Evolutionary conservation across 257 asterid genomes (phyloP), one percentile per base, ranked within the genome.

Genomic region (Solanum chiquidenum): DNA sequence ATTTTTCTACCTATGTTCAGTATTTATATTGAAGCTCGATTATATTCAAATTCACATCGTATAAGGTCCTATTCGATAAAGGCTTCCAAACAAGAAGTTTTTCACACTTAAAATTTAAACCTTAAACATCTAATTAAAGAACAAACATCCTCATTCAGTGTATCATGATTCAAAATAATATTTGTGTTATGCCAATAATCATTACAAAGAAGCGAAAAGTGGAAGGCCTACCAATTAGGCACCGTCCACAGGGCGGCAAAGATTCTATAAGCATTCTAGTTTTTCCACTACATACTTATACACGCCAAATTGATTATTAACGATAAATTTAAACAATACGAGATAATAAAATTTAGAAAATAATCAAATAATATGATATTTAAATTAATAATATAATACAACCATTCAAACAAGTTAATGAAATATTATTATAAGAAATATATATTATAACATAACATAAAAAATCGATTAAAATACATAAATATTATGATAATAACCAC

Each of bases 191-290:
- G 60, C 12, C n/a, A 76, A 76, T 76, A 40, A 40, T 76, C 25
- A 77, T 42, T 27, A 20, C 44, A 82, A 49, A 82, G 85, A 46
- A 3, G 85, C 13, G 66, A 80, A 25, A 27, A 42, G 40, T 44
- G 27, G 33, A 46, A 79, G 31, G 68, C 44, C 86, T 82, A 82
- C 85, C 42, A 82, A 49, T 49, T 49, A 82, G n/a, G 86, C 14
- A 82, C 86, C 44, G 86, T 82, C 86, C 86, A 5, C 6, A 49
- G 42, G 85, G 44, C 69, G 69, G 86, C 86, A 25, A 80, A 80
- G 75, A 29, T 68, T 76, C 83, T 16, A n/a, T 23, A 37, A 37
- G 83, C 55, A 75, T 75, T 75, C 55, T 37, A 74, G 33, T 38
- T 76, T 38, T 76, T 29, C 58, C 58, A 73, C 18, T 9, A 35